Base-by-base conservation (phyloP, 805 yeast genomes). In the Saccharomyces kudriavzevii region DNA sequence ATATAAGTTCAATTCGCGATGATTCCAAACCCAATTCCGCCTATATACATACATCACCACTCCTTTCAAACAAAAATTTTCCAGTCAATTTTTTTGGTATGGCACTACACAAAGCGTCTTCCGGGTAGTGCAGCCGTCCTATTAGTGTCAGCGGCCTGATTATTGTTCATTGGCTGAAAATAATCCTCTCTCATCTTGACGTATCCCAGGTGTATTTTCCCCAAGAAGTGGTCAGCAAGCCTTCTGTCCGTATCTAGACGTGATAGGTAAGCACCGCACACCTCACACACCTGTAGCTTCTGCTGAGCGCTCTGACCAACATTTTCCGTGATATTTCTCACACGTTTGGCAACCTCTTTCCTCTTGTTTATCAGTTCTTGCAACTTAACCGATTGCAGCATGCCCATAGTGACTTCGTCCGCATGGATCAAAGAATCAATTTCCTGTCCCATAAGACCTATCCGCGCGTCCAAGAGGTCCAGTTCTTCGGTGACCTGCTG, bases 221-320 rank as follows among this genome's bases (percentile, higher is more conserved):
- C 98, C 25, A 84, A 71, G 66, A 89, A 90, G 68, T 91, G 97
- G 61, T 88, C 96, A 1, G 92, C 96, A 57, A 91, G 74, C 60
- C 97, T 77, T 66, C 90, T 77, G 66, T 91, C 97, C 54, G 86
- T 88, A 67, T 91, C 98, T 53, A 90, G 72, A 56, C 92, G 74
- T 8, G 96, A 87, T 40, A 92, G 73, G 63, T 85, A 89, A 0
- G 96, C 96, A 0, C 96, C 96, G 70, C 98, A 91, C 1, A 82
- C 83, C 58, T 82, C 87, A 70, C 98, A 91, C 0, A 89, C 96
- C 68, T 90, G 97, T 48, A 91, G 74, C 67, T 89, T 88, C 63
- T 91, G 97, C 64, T 87, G 96, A 0, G 94, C 89, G 11, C 90
- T 80, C 60, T 88, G 92, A 2, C 95, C 94, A 6, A 85, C 76